phyloP scores from a whole-genome alignment of 2,329 filamentous ascomycete genomes.

The Microsporum audouinii region DNA sequence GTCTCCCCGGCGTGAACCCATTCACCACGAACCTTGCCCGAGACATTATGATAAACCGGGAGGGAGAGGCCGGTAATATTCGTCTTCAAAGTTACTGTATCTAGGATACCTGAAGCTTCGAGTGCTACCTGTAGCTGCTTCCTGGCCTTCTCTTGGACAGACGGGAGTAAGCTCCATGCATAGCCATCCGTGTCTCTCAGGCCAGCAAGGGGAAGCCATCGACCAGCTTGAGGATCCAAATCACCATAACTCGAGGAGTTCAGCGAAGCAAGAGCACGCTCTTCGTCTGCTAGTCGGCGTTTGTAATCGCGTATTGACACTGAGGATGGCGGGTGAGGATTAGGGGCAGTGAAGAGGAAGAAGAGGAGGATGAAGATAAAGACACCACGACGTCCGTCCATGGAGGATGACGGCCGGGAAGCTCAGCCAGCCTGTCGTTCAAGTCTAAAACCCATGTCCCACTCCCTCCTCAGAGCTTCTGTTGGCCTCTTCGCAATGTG shows the following conservation, averaged over 20 bases:
- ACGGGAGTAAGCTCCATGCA: constrained; percentile 61
- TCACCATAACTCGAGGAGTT: constrained; percentile 43
- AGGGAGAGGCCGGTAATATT: constrained; percentile 32
- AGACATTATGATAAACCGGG: constrained; percentile 65
- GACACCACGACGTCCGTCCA: constrained; percentile 39
- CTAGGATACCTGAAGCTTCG: constrained; percentile 19
- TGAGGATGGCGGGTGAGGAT: constrained; percentile 31
- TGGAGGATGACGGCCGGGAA: constrained; percentile 21
- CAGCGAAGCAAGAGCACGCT: constrained; percentile 39
- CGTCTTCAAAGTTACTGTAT: constrained; percentile 19
- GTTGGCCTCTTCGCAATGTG: background rate
- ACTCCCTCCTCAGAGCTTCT: constrained; percentile 6
- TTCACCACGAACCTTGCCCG: constrained; percentile 62
- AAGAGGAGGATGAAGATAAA: constrained; percentile 42
- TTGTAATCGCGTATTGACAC: constrained; percentile 36
- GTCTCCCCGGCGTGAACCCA: constrained; percentile 52
- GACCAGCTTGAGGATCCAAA: constrained; percentile 35
- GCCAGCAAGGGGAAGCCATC: constrained; percentile 62
- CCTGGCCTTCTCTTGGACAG: constrained; percentile 54
- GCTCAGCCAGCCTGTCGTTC: constrained; percentile 10
- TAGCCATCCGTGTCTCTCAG: constrained; percentile 62
- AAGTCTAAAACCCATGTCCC: constrained; percentile 10
- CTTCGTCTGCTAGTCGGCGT: constrained; percentile 40
- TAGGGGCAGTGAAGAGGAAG: constrained; percentile 43
- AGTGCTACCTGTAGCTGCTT: constrained; percentile 39